phyloP scores from a whole-genome alignment of 2,329 filamentous ascomycete genomes.

The Colletotrichum karsti region DNA sequence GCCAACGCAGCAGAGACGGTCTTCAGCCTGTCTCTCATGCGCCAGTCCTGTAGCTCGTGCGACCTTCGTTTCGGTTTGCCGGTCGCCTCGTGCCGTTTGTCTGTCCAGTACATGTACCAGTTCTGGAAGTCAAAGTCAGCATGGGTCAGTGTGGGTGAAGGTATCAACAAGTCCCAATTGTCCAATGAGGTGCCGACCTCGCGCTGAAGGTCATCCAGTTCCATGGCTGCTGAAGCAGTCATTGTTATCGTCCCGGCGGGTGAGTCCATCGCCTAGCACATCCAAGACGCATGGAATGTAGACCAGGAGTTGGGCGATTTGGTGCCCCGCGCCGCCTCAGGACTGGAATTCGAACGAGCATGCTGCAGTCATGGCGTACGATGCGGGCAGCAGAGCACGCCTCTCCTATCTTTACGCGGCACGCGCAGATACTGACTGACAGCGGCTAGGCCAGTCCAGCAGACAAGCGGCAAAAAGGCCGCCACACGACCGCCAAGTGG shows the following conservation, averaged over 20 bases:
- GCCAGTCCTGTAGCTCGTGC: constrained; percentile 87
- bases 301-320: not conserved
- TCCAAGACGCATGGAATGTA: constrained; percentile 1
- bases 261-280: constrained; percentile 5
- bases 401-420: not conserved
- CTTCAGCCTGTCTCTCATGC: constrained; percentile 95
- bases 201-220: not conserved
- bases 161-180: constrained; percentile 1
- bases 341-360: not conserved
- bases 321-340: not conserved
- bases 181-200: not conserved
- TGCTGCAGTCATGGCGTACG: not conserved
- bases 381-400: not conserved
- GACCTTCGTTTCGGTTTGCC: constrained; percentile 80
- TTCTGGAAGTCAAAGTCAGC: constrained; percentile 64
- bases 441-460: constrained; percentile 8
- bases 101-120: constrained; percentile 99
- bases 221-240: not conserved
- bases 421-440: not conserved
- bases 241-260: not conserved
- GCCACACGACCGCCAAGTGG: constrained; percentile 7
- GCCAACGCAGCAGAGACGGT: constrained; percentile 95
- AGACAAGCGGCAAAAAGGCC: not conserved
- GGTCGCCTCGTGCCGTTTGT: constrained; percentile 95
- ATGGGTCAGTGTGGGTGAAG: not conserved